A percentile compares a stretch with the other conserved stretches of the same genome.
Conservation (phyloP, 768 basidiomycete species). For the Melanogaster broomeanus region DNA sequence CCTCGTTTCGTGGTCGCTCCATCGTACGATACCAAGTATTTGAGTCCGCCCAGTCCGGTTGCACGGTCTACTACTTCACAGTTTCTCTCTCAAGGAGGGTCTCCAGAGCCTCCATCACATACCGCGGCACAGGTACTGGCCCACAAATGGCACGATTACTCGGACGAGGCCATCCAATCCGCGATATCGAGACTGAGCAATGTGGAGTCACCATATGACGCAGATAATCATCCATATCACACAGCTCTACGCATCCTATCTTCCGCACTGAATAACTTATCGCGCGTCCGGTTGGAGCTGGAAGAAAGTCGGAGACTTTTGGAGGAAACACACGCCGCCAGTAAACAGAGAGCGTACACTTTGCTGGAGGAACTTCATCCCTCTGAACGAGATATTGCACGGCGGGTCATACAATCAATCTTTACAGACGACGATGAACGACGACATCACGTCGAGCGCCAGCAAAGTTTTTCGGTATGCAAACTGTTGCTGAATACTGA, state of each 20-base stretch:
- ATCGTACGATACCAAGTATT: conserved; percentile 29
- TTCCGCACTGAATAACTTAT: conserved; percentile 59
- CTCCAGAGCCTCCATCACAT: conserved; percentile 15
- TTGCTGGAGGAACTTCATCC: conserved; percentile 57
- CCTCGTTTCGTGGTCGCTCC: conserved; percentile 45
- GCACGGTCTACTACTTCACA: conserved; percentile 4
- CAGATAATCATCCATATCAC: conserved; percentile 60
- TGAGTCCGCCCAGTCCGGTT: conserved; percentile 39
- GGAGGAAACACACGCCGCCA: conserved; percentile 59
- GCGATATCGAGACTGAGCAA: conserved; percentile 53
- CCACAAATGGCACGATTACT: conserved; percentile 76
- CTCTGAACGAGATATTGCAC: conserved; percentile 68
- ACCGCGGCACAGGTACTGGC: conserved; percentile 54
- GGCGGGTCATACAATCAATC: conserved; percentile 64
- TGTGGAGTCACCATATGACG: conserved; percentile 48
- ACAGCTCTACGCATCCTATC: conserved; percentile 70
- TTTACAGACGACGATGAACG: conserved; percentile 51
- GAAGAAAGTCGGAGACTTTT: conserved; percentile 57
- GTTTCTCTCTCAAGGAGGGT: conserved; percentile 3
- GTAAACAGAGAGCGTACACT: conserved; percentile 52
- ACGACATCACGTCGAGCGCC: conserved; percentile 51
- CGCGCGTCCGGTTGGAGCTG: conserved; percentile 59
- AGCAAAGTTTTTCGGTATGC: conserved; percentile 62
- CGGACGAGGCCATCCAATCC: conserved; percentile 71
- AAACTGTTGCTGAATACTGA: neutral